Evolutionary conservation across 352 stramenopile genomes (phyloP), one percentile per base, ranked within the genome.

Genomic region (Phytophthora syringae): DNA sequence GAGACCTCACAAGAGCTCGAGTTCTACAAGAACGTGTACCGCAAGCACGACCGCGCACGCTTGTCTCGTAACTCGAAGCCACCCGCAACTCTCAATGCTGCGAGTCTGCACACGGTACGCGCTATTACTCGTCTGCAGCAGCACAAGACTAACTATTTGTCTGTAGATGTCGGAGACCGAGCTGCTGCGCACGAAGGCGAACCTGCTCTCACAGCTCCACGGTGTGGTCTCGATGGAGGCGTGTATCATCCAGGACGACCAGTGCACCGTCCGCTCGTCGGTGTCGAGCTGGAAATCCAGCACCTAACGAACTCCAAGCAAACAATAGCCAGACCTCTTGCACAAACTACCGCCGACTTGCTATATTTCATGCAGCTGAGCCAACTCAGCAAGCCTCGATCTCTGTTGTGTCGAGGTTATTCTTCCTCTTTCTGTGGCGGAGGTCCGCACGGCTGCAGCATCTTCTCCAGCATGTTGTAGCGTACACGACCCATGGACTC

Each of bases 401-500:
- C 27, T 3, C 34, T 52, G 15, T 9, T 37, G 22, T 42, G 15
- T 10, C 15, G 36, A 55, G 22, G 55, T 70, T 91, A 90, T 45
- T 90, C 85, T 12, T 93, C 82, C 53, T 93, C 82, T 61, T 91
- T 92, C 56, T 80, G 77, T 2, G 85, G 85, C 21, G 85, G 85
- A 1, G 79, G 85, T 1, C 85, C 82, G 34, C 85, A 93, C n/a
- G 85, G 85, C 65, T 93, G 85, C 39, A 93, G 72, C 81, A 93
- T 92, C 69, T 93, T 93, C 72, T 93, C 77, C 49, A 84, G 49
- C 72, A 86, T 86, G 52, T 70, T 71, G 67, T 67, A 77, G 37
- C 64, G 64, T 50, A 98, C 86, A 54, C 97, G 89, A 43, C 95
- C 97, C 52, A 99, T 82, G 22, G 92, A 94, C 76, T 99, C 93